Conservation (phyloP, 2,329 filamentous ascomycete genomes). For the Rosellinia necatrix region DNA sequence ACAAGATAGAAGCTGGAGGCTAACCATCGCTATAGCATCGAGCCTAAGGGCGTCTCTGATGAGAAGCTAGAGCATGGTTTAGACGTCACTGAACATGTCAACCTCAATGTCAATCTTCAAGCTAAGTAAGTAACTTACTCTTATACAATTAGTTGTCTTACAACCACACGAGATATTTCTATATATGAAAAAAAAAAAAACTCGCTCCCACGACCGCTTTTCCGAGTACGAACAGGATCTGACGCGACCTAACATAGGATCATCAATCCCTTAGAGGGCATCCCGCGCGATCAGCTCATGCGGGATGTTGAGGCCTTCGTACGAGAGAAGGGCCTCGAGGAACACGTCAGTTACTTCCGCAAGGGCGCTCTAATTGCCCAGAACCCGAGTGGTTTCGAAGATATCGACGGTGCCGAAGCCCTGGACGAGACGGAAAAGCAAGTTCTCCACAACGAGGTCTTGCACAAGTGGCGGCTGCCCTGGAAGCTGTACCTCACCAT, state of each 20-base stretch:
- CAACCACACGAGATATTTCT: not conserved
- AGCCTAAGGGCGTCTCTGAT: slow-evolving; percentile 27
- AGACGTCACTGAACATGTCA: slow-evolving; percentile 40
- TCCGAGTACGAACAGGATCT: not conserved
- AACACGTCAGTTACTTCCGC: slow-evolving; percentile 62
- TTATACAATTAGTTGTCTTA: not conserved
- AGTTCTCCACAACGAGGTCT: slow-evolving; percentile 63
- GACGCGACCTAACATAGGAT: slow-evolving; percentile 41
- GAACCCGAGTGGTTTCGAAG: slow-evolving; percentile 65
- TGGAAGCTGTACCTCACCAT: slow-evolving; percentile 68
- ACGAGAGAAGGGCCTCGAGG: slow-evolving; percentile 59
- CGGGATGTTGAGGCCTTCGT: slow-evolving; percentile 65
- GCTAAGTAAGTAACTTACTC: slow-evolving; percentile 44
- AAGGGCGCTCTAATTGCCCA: slow-evolving; percentile 78
- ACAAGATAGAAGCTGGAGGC: too few species aligned
- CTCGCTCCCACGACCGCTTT: not conserved
- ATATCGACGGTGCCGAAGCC: slow-evolving; percentile 59
- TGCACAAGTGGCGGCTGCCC: slow-evolving; percentile 71
- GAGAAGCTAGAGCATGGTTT: slow-evolving; percentile 37
- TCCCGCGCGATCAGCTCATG: slow-evolving; percentile 58
- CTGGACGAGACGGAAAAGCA: slow-evolving; percentile 64
- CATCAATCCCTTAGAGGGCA: slow-evolving; percentile 53
- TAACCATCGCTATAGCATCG: slow-evolving; percentile 7
- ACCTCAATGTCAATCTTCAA: slow-evolving; percentile 47
- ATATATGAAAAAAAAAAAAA: too few species aligned